Evolutionary conservation across 495 filamentous ascomycete species (phyloP).

Genomic region (Talaromyces adpressus): DNA sequence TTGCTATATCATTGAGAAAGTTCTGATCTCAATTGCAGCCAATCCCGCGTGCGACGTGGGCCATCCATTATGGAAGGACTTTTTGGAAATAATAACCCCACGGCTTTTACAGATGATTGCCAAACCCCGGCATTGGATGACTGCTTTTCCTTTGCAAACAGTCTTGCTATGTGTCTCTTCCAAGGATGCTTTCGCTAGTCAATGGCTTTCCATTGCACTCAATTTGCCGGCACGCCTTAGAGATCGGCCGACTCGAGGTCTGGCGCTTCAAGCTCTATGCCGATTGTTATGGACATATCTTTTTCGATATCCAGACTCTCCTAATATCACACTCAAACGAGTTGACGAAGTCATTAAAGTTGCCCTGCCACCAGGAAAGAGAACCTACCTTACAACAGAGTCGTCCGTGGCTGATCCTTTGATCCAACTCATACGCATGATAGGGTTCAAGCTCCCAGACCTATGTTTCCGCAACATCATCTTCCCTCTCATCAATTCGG

Average conservation of each 20-base stretch:
- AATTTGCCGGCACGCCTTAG: slow-evolving; percentile 72
- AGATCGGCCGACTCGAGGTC: slow-evolving; percentile 70
- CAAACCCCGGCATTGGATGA: slow-evolving; percentile 85
- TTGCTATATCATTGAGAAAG: slow-evolving; percentile 79
- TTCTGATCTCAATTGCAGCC: slow-evolving; percentile 82
- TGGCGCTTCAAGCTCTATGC: slow-evolving; percentile 81
- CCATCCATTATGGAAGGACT: slow-evolving; percentile 76
- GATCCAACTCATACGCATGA: slow-evolving; percentile 89
- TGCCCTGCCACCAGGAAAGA: slow-evolving; percentile 70
- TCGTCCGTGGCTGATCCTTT: slow-evolving; percentile 76
- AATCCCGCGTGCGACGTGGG: slow-evolving; percentile 65
- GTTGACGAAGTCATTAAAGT: slow-evolving; percentile 81
- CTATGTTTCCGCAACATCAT: slow-evolving; percentile 87
- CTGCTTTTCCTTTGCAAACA: slow-evolving; percentile 78
- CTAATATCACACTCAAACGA: slow-evolving; percentile 62
- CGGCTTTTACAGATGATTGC: slow-evolving; percentile 73
- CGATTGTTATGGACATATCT: slow-evolving; percentile 95
- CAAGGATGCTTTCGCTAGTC: slow-evolving; percentile 70
- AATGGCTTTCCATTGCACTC: slow-evolving; percentile 77
- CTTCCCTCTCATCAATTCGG: slow-evolving; percentile 90
- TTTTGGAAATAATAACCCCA: slow-evolving; percentile 66
- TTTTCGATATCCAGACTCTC: slow-evolving; percentile 70
- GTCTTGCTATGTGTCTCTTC: slow-evolving; percentile 82
- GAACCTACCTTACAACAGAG: slow-evolving; percentile 73
- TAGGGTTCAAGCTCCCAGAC: slow-evolving; percentile 89